Evolutionary conservation across 1,139 yeast species (phyloP).

Genomic region (Magnusiomyces fungicola): DNA sequence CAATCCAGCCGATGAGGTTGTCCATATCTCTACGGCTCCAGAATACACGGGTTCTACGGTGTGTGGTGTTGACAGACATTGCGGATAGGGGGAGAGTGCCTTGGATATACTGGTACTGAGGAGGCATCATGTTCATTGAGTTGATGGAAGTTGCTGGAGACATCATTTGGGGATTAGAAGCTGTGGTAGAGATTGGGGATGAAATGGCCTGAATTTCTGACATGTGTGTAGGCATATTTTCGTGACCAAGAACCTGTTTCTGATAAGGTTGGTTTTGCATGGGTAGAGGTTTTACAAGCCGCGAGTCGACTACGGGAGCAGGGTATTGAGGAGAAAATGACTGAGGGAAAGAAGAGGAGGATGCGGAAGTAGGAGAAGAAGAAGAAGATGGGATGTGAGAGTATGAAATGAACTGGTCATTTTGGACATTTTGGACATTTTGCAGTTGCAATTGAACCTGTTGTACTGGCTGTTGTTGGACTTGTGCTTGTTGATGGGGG

Average conservation of each 20-base stretch:
- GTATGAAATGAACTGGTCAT: background rate
- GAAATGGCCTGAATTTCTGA: background rate
- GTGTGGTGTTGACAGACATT: background rate
- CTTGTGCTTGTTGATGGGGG: background rate
- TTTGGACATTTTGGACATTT: background rate
- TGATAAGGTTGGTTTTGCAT: background rate
- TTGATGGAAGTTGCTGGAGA: background rate
- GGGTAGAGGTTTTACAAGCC: background rate
- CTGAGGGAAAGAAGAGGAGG: background rate
- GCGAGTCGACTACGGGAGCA: background rate
- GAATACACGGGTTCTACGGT: conserved; percentile 14
- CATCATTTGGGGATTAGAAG: background rate
- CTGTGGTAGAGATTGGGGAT: background rate
- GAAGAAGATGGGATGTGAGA: background rate
- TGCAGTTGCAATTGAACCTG: background rate
- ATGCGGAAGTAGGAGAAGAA: background rate
- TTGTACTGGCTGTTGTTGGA: background rate
- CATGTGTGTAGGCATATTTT: too few species aligned
- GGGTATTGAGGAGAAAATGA: background rate
- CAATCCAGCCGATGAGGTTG: conserved; percentile 14
- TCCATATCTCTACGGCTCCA: conserved; percentile 17
- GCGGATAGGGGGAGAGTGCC: background rate
- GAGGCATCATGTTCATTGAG: background rate
- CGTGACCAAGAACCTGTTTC: too few species aligned
- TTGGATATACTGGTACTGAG: background rate